phyloP scores from a whole-genome alignment of 768 basidiomycete species.

The Termitomyces sp. region DNA sequence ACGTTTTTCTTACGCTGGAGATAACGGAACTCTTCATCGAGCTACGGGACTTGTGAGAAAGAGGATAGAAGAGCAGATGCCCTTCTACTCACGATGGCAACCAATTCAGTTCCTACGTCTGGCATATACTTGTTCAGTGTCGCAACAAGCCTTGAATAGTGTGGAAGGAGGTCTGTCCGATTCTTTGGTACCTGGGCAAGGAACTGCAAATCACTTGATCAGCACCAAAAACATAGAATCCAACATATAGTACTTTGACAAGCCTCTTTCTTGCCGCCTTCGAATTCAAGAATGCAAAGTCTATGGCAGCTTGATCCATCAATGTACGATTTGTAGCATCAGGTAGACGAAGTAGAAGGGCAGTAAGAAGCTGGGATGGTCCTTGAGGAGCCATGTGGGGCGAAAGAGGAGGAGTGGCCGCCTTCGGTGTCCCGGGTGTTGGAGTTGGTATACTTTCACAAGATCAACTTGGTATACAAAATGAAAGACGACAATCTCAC shows the following conservation, averaged over 20 bases:
- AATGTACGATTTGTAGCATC: constrained; percentile 89
- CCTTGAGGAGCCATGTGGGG: constrained; percentile 82
- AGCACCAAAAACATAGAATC: constrained; percentile 1
- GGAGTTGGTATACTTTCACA: constrained; percentile 51
- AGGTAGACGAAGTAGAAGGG: constrained; percentile 84
- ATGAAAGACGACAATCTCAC: constrained; percentile 22
- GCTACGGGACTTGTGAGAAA: constrained; percentile 38
- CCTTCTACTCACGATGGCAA: constrained; percentile 61
- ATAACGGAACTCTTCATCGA: constrained; percentile 97
- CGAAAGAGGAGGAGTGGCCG: constrained; percentile 53
- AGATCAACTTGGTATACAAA: constrained; percentile 17
- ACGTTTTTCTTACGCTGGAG: constrained; percentile 92
- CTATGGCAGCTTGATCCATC: constrained; percentile 92
- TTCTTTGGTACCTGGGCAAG: constrained; percentile 82
- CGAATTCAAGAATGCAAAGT: constrained; percentile 95
- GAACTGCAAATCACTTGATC: constrained; percentile 45
- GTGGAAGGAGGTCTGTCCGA: constrained; percentile 86
- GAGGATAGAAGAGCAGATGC: not conserved
- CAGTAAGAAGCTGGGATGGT: constrained; percentile 89
- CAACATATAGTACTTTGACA: constrained; percentile 55
- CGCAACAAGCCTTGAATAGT: constrained; percentile 88
- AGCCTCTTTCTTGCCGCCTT: constrained; percentile 93
- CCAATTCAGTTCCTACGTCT: constrained; percentile 81
- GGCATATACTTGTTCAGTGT: constrained; percentile 92
- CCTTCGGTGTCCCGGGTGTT: constrained; percentile 65